phyloP scores from a whole-genome alignment of 2,329 filamentous ascomycete genomes.

The Neonectria hederae region DNA sequence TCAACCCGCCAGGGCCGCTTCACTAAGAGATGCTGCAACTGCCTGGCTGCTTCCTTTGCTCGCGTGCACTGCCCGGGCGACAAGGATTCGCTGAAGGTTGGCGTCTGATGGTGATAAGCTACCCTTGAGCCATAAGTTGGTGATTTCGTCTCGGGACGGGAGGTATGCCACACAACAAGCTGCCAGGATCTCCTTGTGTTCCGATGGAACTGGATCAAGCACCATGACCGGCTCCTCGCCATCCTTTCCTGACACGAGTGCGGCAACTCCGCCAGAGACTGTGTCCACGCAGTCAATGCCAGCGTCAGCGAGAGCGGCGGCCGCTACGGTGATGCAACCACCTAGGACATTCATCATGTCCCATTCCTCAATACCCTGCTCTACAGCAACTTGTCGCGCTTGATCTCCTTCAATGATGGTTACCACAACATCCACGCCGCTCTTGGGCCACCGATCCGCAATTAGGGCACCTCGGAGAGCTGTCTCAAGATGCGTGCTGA shows the following conservation, averaged over 20 bases:
- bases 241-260: conserved; percentile 65
- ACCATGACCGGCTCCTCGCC: conserved; percentile 61
- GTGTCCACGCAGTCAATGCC: conserved; percentile 96
- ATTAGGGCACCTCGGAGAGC: conserved; percentile 90
- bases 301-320: conserved; percentile 91
- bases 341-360: conserved; percentile 91
- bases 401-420: conserved; percentile 95
- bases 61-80: conserved; percentile 54
- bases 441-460: conserved; percentile 97
- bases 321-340: conserved; percentile 92
- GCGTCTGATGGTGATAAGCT: conserved; percentile 55
- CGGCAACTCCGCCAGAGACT: conserved; percentile 88
- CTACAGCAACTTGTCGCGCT: conserved; percentile 64
- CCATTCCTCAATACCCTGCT: conserved; percentile 73
- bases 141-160: conserved; percentile 87
- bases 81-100: conserved; percentile 46
- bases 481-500: conserved; percentile 90
- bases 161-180: conserved; percentile 93
- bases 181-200: conserved; percentile 80
- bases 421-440: conserved; percentile 92
- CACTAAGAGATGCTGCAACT: conserved; percentile 47
- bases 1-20: conserved; percentile 44
- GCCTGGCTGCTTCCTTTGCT: conserved; percentile 50
- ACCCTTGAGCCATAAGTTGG: conserved; percentile 94
- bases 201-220: conserved; percentile 83